Base-by-base conservation (phyloP, 192 early-diverging fungal species). In the Spinellus fusiger region DNA sequence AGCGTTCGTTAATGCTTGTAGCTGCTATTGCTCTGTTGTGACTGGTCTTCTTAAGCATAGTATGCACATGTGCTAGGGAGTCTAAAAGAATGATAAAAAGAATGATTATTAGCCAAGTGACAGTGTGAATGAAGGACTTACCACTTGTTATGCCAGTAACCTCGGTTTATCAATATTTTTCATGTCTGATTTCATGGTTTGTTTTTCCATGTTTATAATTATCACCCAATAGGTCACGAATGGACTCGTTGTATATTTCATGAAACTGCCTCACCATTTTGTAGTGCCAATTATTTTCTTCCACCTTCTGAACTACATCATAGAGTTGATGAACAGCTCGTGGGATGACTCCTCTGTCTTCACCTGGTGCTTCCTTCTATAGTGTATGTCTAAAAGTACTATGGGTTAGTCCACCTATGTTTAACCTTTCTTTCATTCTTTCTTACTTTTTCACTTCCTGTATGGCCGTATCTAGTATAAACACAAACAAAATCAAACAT, bases 231-330 rank as follows among this genome's bases (percentile, higher is more conserved):
- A 98, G 69, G 65, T 98, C 96, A 48, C 90, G 83, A 20, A 98
- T 80, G 3, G 80, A 79, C 66, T 98, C 96, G 69, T 97, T 97
- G 73, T 98, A 98, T 57, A 98, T 97, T 73, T 98, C 94, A 31
- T 97, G 40, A 70, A 89, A 98, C 62, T 94, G 89, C 3, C 86
- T 89, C 73, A 88, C 86, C 76, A 98, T 86, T 28, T 62, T 59
- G 64, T 96, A 99, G n/a, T 68, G 73, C 96, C 94, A 96, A 16
- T 91, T 90, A 58, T 93, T 89, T 57, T 77, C 75, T 23, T 83
- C 70, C 20, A 95, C 73, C 27, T 77, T 73, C 69, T 86, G 77
- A 22, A 90, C 84, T 33, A 79, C 78, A 23, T 83, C 76, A 70
- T 92, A 99, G 31, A 99, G 95, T 62, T 95, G 92, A 52, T 22